A percentile compares a stretch with the other conserved stretches of the same genome.
These are phyloP conservation scores for Candida patagonica DNA, from an alignment of 805 yeast species.

Conservation along the genomic window DNA sequence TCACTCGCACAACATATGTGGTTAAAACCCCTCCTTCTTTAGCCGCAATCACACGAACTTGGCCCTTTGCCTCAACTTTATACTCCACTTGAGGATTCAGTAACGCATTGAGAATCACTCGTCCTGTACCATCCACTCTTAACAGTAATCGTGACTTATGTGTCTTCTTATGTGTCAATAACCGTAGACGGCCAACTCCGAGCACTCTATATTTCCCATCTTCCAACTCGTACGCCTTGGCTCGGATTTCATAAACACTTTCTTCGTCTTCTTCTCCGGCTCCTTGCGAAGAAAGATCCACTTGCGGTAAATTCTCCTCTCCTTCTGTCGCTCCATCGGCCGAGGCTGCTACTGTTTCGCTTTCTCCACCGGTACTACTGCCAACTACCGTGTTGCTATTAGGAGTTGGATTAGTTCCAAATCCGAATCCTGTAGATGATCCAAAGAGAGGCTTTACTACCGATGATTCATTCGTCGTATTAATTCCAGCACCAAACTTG, in stretches of 20 bases:
- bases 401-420: constrained; percentile 4
- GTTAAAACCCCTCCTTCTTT: constrained; percentile 44
- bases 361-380: not conserved
- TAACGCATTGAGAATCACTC: constrained; percentile 64
- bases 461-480: constrained; percentile 4
- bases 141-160: constrained; percentile 62
- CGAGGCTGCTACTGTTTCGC: constrained; percentile 13
- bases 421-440: constrained; percentile 6
- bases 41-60: constrained; percentile 59
- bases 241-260: constrained; percentile 50
- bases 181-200: constrained; percentile 78
- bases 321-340: constrained; percentile 28
- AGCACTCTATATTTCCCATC: constrained; percentile 32
- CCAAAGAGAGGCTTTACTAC: not conserved
- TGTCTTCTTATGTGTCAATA: constrained; percentile 52
- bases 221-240: constrained; percentile 54
- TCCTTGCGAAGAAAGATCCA: constrained; percentile 43
- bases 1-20: constrained; percentile 67
- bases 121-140: constrained; percentile 82
- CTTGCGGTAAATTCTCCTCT: constrained; percentile 34
- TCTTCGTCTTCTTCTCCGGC: constrained; percentile 87
- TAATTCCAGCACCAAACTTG: constrained; percentile 18
- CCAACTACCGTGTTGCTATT: not conserved
- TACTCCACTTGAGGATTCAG: constrained; percentile 52
- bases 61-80: constrained; percentile 50